Base-by-base conservation (phyloP, 768 basidiomycete species). In the Daedalea quercina region DNA sequence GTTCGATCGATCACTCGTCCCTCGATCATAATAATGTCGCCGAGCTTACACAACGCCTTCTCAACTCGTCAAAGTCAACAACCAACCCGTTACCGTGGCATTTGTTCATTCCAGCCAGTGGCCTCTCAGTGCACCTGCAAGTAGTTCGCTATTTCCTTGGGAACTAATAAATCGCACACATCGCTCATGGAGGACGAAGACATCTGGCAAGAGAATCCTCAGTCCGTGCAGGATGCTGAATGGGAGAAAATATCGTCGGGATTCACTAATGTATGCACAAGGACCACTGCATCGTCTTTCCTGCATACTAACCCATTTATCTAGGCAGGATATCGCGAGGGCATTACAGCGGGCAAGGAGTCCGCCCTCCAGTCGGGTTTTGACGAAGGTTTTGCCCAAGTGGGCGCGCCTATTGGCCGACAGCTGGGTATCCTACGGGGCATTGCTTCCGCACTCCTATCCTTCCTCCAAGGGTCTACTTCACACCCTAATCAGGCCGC, bases 261-360 rank as follows among this genome's bases (percentile, higher is more conserved):
- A 33, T 90, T 89, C 65, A 84, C 81, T 19, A 88, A 85, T 61
- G 88, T 87, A 67, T 45, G 75, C 43, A 19, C 17, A n/a, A n/a
- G 20, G 9, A 19, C 23, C 19, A 54, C 50, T 76, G 72, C 44
- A 61, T 69, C 6, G 72, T 75, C 15, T 75, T 68, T 45, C 26
- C 58, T n/a, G n/a, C 59, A 73, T 4, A 75, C 73, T 28, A 40
- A 19, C 6, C 20, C 11, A 44, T 25, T 20, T 23, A 7, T 24
- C 9, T 40, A 51, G 95, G 82, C 82, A 17, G 95, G 95, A 1
- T 97, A 97, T 63, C 82, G 95, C n/a, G 94, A 97, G 70, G 95
- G 95, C 6, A 95, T 98, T 60, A 88, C 85, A 0, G 83, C 86
- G 3, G 95, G 95, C 2, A 98, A 97, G 66, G 87, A 94, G 65